phyloP scores from a whole-genome alignment of 1,284 basidiomycete genomes.

The Chalciporus sp. region DNA sequence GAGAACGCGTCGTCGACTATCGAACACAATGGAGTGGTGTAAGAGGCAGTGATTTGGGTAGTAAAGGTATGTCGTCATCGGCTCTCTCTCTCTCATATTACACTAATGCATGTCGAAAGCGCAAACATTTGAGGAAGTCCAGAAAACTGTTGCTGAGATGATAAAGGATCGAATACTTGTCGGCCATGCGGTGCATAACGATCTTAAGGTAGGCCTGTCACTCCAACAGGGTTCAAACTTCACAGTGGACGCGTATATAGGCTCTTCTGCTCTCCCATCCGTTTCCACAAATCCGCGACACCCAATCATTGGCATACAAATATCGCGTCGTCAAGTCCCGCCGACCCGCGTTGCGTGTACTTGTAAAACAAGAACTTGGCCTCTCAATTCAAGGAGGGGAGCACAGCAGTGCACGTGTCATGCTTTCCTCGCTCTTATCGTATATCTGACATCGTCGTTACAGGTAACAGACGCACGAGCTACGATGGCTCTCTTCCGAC shows the following conservation, averaged over 20 bases:
- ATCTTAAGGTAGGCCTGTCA: slow-evolving; percentile 68
- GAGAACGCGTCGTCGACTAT: slow-evolving; percentile 92
- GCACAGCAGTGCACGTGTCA: slow-evolving; percentile 75
- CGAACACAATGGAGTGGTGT: slow-evolving; percentile 92
- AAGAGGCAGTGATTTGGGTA: slow-evolving; percentile 71
- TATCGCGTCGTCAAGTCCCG: slow-evolving; percentile 59
- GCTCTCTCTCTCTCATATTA: background rate
- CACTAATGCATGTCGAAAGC: slow-evolving; percentile 44
- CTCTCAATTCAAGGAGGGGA: slow-evolving; percentile 87
- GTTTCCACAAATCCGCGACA: slow-evolving; percentile 78
- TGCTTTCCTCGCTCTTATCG: background rate
- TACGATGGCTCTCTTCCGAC: slow-evolving; percentile 92
- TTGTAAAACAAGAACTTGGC: slow-evolving; percentile 82
- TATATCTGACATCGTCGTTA: slow-evolving; percentile 3
- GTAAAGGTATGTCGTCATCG: slow-evolving; percentile 44
- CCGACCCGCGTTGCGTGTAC: slow-evolving; percentile 79
- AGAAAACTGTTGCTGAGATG: slow-evolving; percentile 78
- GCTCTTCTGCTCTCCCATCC: slow-evolving; percentile 92
- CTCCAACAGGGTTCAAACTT: background rate
- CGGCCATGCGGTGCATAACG: slow-evolving; percentile 93
- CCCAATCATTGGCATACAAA: slow-evolving; percentile 67
- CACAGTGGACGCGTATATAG: slow-evolving; percentile 39
- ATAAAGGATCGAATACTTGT: slow-evolving; percentile 85
- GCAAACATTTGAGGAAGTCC: slow-evolving; percentile 79
- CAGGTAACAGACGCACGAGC: slow-evolving; percentile 93